Conservation (phyloP, 441 rosid species). For the Bruguiera hainesii region DNA sequence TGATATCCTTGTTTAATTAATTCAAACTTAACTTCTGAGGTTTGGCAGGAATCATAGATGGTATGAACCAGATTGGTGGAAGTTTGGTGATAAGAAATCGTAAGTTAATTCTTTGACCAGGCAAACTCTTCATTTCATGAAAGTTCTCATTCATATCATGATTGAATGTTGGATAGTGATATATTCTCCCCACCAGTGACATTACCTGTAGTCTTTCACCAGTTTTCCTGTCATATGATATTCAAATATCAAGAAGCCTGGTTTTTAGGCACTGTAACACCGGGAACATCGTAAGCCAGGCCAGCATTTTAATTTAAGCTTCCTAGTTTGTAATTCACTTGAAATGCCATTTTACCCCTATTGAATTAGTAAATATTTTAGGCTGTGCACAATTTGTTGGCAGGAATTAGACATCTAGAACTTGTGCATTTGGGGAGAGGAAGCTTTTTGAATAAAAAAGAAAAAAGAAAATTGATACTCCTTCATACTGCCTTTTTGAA, state of each 20-base stretch:
- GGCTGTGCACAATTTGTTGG: too few relatives aligned
- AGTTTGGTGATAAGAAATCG: conserved; percentile 92
- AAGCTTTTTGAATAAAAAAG: not conserved
- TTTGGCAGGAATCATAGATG: conserved; percentile 77
- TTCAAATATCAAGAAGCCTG: too few relatives aligned
- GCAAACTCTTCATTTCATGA: not conserved
- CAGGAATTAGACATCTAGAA: not conserved
- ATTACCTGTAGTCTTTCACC: too few relatives aligned
- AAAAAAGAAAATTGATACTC: not conserved
- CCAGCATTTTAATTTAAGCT: too few relatives aligned
- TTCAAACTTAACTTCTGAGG: conserved; percentile 17
- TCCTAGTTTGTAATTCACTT: too few relatives aligned
- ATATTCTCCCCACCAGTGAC: too few relatives aligned
- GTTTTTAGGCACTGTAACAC: too few relatives aligned
- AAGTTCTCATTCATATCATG: not conserved
- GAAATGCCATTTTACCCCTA: too few relatives aligned
- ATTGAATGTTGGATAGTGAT: too few relatives aligned
- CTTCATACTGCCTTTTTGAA: not conserved
- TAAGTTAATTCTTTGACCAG: conserved; percentile 34
- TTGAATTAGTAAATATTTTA: too few relatives aligned
- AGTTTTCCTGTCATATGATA: too few relatives aligned
- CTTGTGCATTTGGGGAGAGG: not conserved
- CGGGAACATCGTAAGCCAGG: too few relatives aligned
- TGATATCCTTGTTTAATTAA: conserved; percentile 4
- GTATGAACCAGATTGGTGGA: conserved; percentile 99